Conservation (phyloP, 306 rosid species). For the Malus orientalis region DNA sequence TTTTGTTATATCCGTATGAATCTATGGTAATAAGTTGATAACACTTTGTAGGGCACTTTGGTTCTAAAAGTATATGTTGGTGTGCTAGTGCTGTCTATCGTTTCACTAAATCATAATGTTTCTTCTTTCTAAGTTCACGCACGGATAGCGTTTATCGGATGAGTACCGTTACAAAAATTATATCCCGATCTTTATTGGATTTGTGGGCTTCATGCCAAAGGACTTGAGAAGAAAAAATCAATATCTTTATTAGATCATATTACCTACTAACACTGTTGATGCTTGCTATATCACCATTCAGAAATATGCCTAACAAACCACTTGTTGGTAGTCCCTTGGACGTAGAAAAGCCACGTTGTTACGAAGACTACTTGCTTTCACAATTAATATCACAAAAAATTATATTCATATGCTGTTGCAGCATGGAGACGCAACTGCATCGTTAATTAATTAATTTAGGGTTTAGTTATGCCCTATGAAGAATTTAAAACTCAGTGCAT, state of each 20-base stretch:
- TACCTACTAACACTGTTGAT: not conserved
- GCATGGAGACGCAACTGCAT: not conserved
- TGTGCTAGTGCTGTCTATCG: slow-evolving; percentile 34
- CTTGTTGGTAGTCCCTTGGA: slow-evolving; percentile 21
- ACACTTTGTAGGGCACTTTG: not conserved
- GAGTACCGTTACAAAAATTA: too few species aligned
- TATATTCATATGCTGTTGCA: not conserved
- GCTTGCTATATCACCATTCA: slow-evolving; percentile 3
- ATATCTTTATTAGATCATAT: not conserved
- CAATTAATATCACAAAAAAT: not conserved
- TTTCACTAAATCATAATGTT: slow-evolving; percentile 15
- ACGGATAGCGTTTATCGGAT: slow-evolving; percentile 6
- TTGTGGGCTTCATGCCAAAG: too few species aligned
- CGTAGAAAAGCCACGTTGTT: slow-evolving; percentile 29
- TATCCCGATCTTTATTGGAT: too few species aligned
- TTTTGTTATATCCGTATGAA: not conserved
- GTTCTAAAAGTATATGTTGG: not conserved
- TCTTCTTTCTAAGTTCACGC: slow-evolving; percentile 8
- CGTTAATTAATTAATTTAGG: not conserved
- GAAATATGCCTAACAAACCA: slow-evolving; percentile 21
- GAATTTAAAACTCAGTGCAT: not conserved
- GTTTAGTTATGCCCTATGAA: not conserved
- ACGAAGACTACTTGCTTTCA: not conserved
- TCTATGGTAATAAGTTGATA: not conserved
- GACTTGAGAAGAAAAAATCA: slow-evolving; percentile 8